Percentiles rank a stretch among this genome's conserved stretches.
These are phyloP conservation scores for Cyclostephanos tholiformis DNA, from an alignment of 108 stramenopile species.

Conservation along the genomic window DNA sequence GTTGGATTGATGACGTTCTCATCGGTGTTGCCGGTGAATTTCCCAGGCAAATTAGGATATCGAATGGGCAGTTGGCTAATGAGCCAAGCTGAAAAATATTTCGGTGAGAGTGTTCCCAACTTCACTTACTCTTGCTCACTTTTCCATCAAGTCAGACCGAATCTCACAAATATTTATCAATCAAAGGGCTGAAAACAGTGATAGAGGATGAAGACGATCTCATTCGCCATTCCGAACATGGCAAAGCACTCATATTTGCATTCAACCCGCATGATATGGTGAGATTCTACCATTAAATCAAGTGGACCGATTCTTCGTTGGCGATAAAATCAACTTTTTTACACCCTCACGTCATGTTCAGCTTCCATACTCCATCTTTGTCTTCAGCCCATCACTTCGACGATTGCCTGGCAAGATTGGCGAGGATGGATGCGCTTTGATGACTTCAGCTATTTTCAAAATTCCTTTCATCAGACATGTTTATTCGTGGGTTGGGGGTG, in stretches of 20 bases:
- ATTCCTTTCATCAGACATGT: constrained; percentile 60
- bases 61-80: constrained; percentile 50
- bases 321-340: background rate
- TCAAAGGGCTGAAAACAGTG: constrained; percentile 49
- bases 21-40: constrained; percentile 41
- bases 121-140: background rate
- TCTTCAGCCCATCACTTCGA: constrained; percentile 43
- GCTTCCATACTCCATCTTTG: constrained; percentile 55
- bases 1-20: constrained; percentile 26
- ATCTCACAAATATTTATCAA: background rate
- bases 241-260: constrained; percentile 54
- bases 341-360: background rate
- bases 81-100: constrained; percentile 53
- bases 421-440: constrained; percentile 32
- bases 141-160: background rate
- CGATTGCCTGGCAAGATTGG: constrained; percentile 47
- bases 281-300: background rate
- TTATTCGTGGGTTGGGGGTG: constrained; percentile 45
- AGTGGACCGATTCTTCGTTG: background rate
- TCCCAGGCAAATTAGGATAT: constrained; percentile 38
- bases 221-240: constrained; percentile 21
- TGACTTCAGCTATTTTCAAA: constrained; percentile 53
- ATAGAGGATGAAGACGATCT: constrained; percentile 59
- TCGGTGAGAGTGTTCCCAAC: constrained; percentile 27
- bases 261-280: constrained; percentile 58